A percentile compares a stretch with the other conserved stretches of the same genome.
Conservation (phyloP, 208 protist genomes). For the Entamoeba dispar region DNA sequence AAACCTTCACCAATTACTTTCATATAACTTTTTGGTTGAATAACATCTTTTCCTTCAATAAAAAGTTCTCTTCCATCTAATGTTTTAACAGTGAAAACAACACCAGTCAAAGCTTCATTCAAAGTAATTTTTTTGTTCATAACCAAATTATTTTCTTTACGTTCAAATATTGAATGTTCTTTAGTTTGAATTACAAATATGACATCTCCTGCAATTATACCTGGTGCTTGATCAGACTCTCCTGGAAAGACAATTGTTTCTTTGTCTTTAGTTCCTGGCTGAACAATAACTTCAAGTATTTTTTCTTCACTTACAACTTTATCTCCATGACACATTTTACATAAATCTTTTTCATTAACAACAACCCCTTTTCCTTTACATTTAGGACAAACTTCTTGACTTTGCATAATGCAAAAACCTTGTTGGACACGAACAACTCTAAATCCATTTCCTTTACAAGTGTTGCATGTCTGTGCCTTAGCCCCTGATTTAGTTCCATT, state of each 20-base stretch:
- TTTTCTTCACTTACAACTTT: neutral
- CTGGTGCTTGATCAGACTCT: constrained; percentile 6
- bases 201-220: constrained; percentile 2
- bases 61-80: neutral
- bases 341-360: neutral
- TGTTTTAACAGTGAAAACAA: neutral
- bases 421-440: neutral
- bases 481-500: neutral
- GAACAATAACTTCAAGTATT: constrained; percentile 11
- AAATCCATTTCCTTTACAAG: neutral
- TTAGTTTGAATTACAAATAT: constrained; percentile 13
- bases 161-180: neutral
- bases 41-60: neutral
- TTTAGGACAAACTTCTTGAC: neutral
- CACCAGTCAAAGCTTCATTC: constrained; percentile 4
- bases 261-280: constrained; percentile 7
- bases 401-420: neutral
- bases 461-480: neutral
- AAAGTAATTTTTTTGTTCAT: neutral
- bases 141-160: constrained; percentile 7
- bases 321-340: neutral
- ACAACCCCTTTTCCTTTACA: neutral
- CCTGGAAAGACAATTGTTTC: constrained; percentile 9
- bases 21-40: neutral
- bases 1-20: neutral